Base-by-base conservation (phyloP, 2,329 filamentous ascomycete species). In the Lomentospora prolificans region DNA sequence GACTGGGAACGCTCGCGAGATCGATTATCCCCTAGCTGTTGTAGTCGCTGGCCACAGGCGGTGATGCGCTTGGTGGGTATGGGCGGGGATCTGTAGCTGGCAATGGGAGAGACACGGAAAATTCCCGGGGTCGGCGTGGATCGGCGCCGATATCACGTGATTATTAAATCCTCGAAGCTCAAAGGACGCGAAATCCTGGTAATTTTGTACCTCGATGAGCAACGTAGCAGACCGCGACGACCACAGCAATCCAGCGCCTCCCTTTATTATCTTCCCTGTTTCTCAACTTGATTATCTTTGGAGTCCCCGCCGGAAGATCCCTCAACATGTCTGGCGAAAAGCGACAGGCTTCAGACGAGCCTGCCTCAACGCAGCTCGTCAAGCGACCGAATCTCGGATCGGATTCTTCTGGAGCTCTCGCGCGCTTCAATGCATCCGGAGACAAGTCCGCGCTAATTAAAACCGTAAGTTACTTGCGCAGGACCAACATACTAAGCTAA, bases 261-360 rank as follows among this genome's bases (percentile, higher is more conserved):
- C 6, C 30, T 6, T 33, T 12, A 12, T 33, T 12, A 6, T 33
- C 30, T 33, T 12, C 30, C 30, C 30, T 12, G 6, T 33, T 33
- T 33, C 30, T 33, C n/a, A n/a, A n/a, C n/a, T n/a, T n/a, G n/a
- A n/a, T n/a, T n/a, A n/a, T n/a, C n/a, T n/a, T n/a, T n/a, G n/a
- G n/a, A n/a, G n/a, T n/a, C n/a, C n/a, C n/a, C n/a, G n/a, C n/a
- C n/a, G n/a, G n/a, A n/a, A n/a, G n/a, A n/a, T n/a, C n/a, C n/a
- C n/a, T n/a, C n/a, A n/a, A n/a, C n/a, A 96, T 96, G 91, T 90
- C 90, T 31, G 81, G 87, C 60, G 91, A 95, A 72, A 97, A 99
- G 75, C 84, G 94, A 67, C 87, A 90, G 58, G 90, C 91, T n/a
- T 85, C 88, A 59, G 86, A 87, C 63, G 87, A 89, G 58, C 92